phyloP scores from a whole-genome alignment of 2,329 filamentous ascomycete genomes.

The Teratosphaeria viscida region DNA sequence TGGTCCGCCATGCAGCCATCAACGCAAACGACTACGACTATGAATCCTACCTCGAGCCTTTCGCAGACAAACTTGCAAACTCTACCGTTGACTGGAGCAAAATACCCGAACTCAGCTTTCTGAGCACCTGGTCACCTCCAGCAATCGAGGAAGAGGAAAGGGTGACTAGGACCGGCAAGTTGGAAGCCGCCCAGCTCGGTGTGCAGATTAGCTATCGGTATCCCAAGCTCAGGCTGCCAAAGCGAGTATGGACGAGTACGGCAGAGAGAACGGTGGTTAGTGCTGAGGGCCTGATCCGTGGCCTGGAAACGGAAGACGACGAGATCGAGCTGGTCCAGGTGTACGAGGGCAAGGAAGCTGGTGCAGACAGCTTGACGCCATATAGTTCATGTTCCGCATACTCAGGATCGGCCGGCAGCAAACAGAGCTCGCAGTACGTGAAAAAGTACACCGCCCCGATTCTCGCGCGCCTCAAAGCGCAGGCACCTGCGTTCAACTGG shows the following conservation, averaged over 20 bases:
- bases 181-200: constrained; percentile 51
- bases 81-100: constrained; percentile 48
- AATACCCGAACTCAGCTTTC: constrained; percentile 46
- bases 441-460: constrained; percentile 51
- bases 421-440: constrained; percentile 33
- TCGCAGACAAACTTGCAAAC: constrained; percentile 48
- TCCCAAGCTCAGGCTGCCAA: constrained; percentile 42
- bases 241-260: constrained; percentile 51
- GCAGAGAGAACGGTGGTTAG: constrained; percentile 52
- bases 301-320: constrained; percentile 42
- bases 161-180: constrained; percentile 50
- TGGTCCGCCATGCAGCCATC: constrained; percentile 42
- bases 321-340: constrained; percentile 46
- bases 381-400: constrained; percentile 57
- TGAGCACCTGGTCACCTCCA: constrained; percentile 47
- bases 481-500: constrained; percentile 52
- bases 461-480: constrained; percentile 43
- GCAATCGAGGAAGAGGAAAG: constrained; percentile 44
- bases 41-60: constrained; percentile 41
- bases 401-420: constrained; percentile 45
- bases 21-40: constrained; percentile 45
- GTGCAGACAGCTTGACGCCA: constrained; percentile 52
- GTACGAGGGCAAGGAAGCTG: constrained; percentile 46
- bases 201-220: constrained; percentile 50
- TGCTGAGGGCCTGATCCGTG: constrained; percentile 48